Base-by-base conservation (phyloP, 176 grass and related monocot species). In the Eleusine coracana region DNA sequence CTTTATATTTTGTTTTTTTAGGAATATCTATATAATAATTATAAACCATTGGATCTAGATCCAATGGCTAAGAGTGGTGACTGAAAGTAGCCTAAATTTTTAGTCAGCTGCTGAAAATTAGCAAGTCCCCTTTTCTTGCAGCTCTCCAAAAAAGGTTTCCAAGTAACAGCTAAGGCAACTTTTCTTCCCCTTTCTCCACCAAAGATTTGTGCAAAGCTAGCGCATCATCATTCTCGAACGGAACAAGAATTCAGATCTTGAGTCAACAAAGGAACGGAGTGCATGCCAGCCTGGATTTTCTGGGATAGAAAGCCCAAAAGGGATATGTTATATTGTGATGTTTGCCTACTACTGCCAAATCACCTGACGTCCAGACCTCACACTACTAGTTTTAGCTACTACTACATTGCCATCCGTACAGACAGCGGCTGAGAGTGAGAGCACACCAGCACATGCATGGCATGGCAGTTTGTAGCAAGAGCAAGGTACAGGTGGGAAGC, bases 181-280 rank as follows among this genome's bases (percentile, higher is more conserved):
- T 10, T 29, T 63, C 11, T 29, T 5, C 28, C 13, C 25, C 67
- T 55, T 80, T 44, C 48, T 46, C 61, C 38, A 80, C 37, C 49
- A 81, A 56, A n/a, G 16, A 79, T 21, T 21, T 59, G 38, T 64
- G 16, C 34, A 5, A 34, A 56, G 51, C 31, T n/a, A 58, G 49
- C 36, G 34, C 11, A 23, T 15, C 59, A n/a, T 58, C 38, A 12
- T 44, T 77, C 73, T 82, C 52, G n/a, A 82, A 82, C 1, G 79
- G 64, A 63, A 31, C 17, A 65, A 20, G 52, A 45, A 27, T 55
- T 52, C n/a, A 12, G 29, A 34, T 56, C 36, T n/a, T n/a, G n/a
- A 69, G 70, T 84, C 87, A 84, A 80, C 76, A 80, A 88, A 75
- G 31, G 76, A 15, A 77, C 75, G 4, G 27, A 84, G 54, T 78